phyloP scores from a whole-genome alignment of 495 filamentous ascomycete species.

The Penicillium paxilli region DNA sequence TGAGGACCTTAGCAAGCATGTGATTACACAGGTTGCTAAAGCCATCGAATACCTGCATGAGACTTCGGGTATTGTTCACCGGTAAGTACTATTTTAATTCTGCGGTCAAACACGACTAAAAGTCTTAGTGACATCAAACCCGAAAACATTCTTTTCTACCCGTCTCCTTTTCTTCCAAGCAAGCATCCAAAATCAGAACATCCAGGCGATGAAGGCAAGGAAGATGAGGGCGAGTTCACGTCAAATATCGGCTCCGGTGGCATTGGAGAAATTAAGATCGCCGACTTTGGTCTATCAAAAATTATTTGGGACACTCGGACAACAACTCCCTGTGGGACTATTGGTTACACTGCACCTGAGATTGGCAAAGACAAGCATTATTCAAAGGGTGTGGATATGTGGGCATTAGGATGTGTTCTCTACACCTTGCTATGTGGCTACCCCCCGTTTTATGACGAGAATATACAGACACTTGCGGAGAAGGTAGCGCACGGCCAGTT shows the following conservation, averaged over 20 bases:
- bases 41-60: slow-evolving; percentile 92
- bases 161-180: slow-evolving; percentile 75
- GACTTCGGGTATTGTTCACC: slow-evolving; percentile 86
- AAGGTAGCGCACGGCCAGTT: slow-evolving; percentile 89
- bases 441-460: slow-evolving; percentile 92
- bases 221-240: slow-evolving; percentile 79
- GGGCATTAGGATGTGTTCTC: slow-evolving; percentile 87
- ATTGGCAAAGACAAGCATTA: slow-evolving; percentile 93
- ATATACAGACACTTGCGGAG: slow-evolving; percentile 83
- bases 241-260: slow-evolving; percentile 61
- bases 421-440: slow-evolving; percentile 90
- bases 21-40: slow-evolving; percentile 88
- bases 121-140: slow-evolving; percentile 87
- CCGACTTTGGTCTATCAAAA: slow-evolving; percentile 89
- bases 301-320: slow-evolving; percentile 88
- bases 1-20: slow-evolving; percentile 87
- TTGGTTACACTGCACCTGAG: slow-evolving; percentile 90
- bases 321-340: slow-evolving; percentile 93
- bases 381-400: slow-evolving; percentile 94
- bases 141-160: slow-evolving; percentile 90
- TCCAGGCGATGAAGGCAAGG: slow-evolving; percentile 85
- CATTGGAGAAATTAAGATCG: slow-evolving; percentile 87
- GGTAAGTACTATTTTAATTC: slow-evolving; percentile 57
- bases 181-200: slow-evolving; percentile 71
- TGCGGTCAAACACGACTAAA: background rate